Base-by-base conservation (phyloP, 1,139 yeast species). In the Blastobotrys buckinghamii region DNA sequence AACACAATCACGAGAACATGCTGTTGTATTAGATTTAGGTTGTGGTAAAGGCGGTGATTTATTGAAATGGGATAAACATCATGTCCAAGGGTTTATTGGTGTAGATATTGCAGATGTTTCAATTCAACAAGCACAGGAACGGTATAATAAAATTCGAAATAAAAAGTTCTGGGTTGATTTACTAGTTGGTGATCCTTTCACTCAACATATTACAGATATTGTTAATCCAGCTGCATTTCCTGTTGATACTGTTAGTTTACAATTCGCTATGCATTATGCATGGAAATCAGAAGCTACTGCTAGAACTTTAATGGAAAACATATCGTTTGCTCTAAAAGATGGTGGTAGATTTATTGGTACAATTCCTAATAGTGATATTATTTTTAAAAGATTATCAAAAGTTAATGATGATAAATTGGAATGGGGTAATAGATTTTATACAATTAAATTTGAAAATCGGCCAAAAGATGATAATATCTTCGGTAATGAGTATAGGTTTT, bases 31-130 rank as follows among this genome's bases (percentile, higher is more conserved):
- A 36, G 99, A 92, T 62, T 68, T 92, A 49, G 96, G 97, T 20
- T 92, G 98, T 67, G 99, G 99, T 15, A 94, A 92, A 66, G 99
- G 99, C 42, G 99, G 99, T 17, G 99, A 92, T 68, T 70, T 94
- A 60, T 79, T 85, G 60, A 92, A 92, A 66, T 90, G 96, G 81
- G 86, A 82, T 49, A 80, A 80, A 59, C 84, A 87, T 1, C 73
- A 77, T 12, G 78, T 87, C 2, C 76, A 79, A 29, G 92, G 89
- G 50, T 85, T 85, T 57, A 80, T 90, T 47, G 98, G 98, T 1
- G 76, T 92, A 36, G 99, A 92, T 67, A 82, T 94, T 46, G 90
- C 97, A 19, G 95, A 90, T 63, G 83, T 84, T 1, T 86, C 96
- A 7, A 81, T 92, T 40, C 73, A 77, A 44, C 97, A 94, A 63